A percentile compares a stretch with the other conserved stretches of the same genome.
Conservation (phyloP, 768 basidiomycete species). For the Paxillus ammoniavirescens region DNA sequence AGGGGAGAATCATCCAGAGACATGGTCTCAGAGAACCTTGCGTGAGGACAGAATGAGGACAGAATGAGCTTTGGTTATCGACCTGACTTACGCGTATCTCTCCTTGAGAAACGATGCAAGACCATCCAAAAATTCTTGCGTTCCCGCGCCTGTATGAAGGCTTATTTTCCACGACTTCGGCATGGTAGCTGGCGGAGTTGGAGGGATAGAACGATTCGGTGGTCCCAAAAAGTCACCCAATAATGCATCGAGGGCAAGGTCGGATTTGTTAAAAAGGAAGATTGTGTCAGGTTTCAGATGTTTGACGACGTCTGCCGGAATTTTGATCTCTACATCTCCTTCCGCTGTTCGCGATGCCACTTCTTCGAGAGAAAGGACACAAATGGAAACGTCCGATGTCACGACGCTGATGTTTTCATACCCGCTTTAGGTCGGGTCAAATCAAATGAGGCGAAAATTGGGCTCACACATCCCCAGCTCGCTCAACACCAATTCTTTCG, state of each 20-base stretch:
- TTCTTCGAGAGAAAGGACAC: slow-evolving; percentile 72
- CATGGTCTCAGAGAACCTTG: slow-evolving; percentile 20
- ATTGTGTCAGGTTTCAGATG: slow-evolving; percentile 59
- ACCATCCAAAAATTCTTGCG: slow-evolving; percentile 54
- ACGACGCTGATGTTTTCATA: slow-evolving; percentile 48
- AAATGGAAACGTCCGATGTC: slow-evolving; percentile 70
- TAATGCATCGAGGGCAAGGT: slow-evolving; percentile 39
- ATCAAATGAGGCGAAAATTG: neutral
- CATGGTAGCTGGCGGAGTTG: neutral
- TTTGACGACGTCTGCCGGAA: slow-evolving; percentile 47
- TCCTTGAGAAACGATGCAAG: slow-evolving; percentile 48
- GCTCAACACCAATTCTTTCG: slow-evolving; percentile 78
- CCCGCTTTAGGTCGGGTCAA: neutral
- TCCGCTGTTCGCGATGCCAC: slow-evolving; percentile 13
- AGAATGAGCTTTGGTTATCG: neutral
- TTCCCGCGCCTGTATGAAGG: slow-evolving; percentile 57
- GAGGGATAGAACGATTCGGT: slow-evolving; percentile 13
- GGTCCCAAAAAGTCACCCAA: slow-evolving; percentile 15
- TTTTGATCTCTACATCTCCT: slow-evolving; percentile 14
- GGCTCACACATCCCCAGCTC: slow-evolving; percentile 66
- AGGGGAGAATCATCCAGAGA: slow-evolving; percentile 43
- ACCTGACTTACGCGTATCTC: slow-evolving; percentile 19
- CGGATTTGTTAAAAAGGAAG: slow-evolving; percentile 79
- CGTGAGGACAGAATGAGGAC: neutral
- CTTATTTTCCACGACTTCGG: slow-evolving; percentile 57